Base-by-base conservation (phyloP, 305 asterid genomes). In the Caryopteris hybrid region DNA sequence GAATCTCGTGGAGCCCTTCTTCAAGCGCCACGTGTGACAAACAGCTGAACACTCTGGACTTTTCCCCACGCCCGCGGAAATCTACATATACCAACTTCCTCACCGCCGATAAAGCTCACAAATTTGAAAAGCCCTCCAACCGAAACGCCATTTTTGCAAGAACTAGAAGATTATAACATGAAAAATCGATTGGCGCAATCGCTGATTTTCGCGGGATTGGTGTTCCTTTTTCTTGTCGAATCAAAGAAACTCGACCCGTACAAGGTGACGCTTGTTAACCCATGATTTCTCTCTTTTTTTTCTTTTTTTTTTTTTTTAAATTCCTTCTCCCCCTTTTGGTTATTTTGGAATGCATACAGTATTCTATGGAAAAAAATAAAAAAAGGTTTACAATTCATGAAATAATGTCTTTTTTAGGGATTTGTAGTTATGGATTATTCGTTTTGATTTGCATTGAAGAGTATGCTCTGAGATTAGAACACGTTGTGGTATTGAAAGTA, bases 171-270 rank as follows among this genome's bases (percentile, higher is more conserved):
- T 21, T 23, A 8, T 50, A 80, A 38, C 33, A 91, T 86, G 97
- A 82, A 57, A 74, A 67, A 39, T 11, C 79, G 83, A 41, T 42
- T 75, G 8, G 48, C 71, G 2, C 25, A 77, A 6, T 8, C 71
- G 60, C 34, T 79, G 21, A 45, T 81, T 61, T 58, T 76, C 16
- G 69, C 66, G 12, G 80, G 86, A 54, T 67, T 78, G 5, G 22
- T 76, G 61, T 67, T 81, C 42, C 14, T 84, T 2, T 48, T 76
- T 39, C 29, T 66, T 18, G 83, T 66, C 3, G 87, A 88, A 72
- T 88, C 90, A 38, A 89, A 86, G 72, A 76, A 79, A 17, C 31
- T 58, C 71, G 96, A 90, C 73, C 97, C 85, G 12, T 90, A 92
- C 75, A 90, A 88, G 93, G 96, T 86, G 82, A 39, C n/a, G 38